Evolutionary conservation across 495 filamentous ascomycete species (phyloP).

Genomic region (Xylaria cubensis): DNA sequence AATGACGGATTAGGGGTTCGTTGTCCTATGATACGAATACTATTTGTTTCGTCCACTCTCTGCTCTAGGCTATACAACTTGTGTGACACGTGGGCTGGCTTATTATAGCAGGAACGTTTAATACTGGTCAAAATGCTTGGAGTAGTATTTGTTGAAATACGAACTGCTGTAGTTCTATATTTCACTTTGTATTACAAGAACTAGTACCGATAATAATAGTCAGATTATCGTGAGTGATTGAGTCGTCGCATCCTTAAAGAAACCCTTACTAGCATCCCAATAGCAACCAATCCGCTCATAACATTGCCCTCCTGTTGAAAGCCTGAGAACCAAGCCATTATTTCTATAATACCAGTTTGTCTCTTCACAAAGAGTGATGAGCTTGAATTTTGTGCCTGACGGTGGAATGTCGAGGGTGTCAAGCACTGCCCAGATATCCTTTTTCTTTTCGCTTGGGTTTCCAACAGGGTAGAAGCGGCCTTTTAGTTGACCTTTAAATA

Average conservation of each 20-base stretch:
- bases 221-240: background rate
- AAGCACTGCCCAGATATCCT: background rate
- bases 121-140: no score
- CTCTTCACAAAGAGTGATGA: slow-evolving; percentile 1
- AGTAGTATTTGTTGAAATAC: no score
- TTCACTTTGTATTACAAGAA: no score
- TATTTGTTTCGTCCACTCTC: no score
- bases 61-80: no score
- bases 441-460: background rate
- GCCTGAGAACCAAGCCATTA: background rate
- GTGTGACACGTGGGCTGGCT: no score
- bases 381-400: background rate
- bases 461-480: background rate
- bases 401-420: background rate
- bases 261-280: background rate
- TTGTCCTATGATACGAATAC: no score
- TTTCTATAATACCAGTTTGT: background rate
- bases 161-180: no score
- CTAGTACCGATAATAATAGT: background rate
- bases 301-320: background rate
- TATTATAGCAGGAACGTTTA: no score
- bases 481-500: background rate
- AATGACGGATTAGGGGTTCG: no score
- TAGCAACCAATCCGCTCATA: slow-evolving; percentile 12
- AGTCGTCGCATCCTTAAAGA: background rate